Evolutionary conservation across 2,329 filamentous ascomycete genomes (phyloP).

Genomic region (Ascochyta clinopodiicola): DNA sequence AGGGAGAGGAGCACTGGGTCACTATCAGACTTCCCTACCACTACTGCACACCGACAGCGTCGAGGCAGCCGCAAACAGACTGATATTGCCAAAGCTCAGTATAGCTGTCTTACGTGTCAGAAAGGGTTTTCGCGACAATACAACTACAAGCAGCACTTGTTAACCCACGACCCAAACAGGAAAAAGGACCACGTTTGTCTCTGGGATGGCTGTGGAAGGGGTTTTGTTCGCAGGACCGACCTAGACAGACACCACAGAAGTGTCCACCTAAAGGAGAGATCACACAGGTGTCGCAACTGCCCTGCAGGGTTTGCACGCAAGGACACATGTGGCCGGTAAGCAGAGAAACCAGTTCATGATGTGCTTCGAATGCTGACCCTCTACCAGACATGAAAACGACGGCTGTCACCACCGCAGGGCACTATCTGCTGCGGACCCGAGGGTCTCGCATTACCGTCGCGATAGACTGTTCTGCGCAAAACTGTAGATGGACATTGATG

Average conservation of each 20-base stretch:
- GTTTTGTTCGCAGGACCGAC: constrained; percentile 84
- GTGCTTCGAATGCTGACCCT: constrained; percentile 24
- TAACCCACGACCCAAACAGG: constrained; percentile 78
- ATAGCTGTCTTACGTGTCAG: constrained; percentile 72
- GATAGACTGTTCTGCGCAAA: constrained; percentile 2
- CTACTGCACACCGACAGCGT: constrained; percentile 11
- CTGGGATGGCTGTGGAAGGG: constrained; percentile 70
- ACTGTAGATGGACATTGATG: constrained; percentile 1
- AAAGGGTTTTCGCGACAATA: constrained; percentile 83
- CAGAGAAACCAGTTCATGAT: background rate
- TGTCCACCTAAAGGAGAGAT: constrained; percentile 77
- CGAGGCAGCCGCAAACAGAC: constrained; percentile 27
- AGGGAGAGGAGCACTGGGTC: constrained; percentile 24
- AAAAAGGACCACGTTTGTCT: constrained; percentile 74
- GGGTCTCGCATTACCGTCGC: constrained; percentile 20
- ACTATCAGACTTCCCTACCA: constrained; percentile 11
- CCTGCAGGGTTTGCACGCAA: constrained; percentile 76
- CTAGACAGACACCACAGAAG: constrained; percentile 64
- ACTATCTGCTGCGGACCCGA: constrained; percentile 18
- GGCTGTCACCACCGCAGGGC: constrained; percentile 69
- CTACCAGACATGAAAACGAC: constrained; percentile 73
- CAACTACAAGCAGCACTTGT: constrained; percentile 86
- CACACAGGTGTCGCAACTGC: constrained; percentile 75
- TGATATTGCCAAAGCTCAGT: constrained; percentile 53
- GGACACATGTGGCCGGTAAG: constrained; percentile 80